Evolutionary conservation across 2,329 filamentous ascomycete genomes (phyloP), one percentile per base, ranked within the genome.

Genomic region (Cercospora zeina): DNA sequence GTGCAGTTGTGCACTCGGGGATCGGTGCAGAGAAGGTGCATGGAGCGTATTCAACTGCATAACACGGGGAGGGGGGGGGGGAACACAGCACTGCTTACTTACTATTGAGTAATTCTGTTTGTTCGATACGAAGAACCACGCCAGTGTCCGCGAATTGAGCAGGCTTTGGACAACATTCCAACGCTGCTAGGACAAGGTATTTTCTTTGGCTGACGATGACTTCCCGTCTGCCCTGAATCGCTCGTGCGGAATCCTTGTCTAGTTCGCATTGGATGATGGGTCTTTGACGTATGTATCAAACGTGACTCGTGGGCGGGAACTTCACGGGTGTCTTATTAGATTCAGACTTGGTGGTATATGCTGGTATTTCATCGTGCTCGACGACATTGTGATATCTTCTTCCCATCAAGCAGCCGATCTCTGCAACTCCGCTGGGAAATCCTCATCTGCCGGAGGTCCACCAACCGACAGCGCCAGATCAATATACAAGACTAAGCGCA

Each of bases 401-500:
- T 49, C 11, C 42, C 14, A 49, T 53, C 34, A 64, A 19, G 59
- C 62, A 34, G 63, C 62, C 13, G 50, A 47, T 37, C 62, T 65
- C 45, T 65, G 63, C 62, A 68, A 54, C 61, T 67, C 65, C n/a
- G 61, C 39, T 30, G 67, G 65, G 33, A 67, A 67, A 27, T 68
- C 67, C 33, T 62, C 65, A 50, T 67, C 67, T 39, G 58, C 45
- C 4, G 65, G 65, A 14, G 65, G 67, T 21, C 65, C 63, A 37
- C 63, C 65, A 13, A 58, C 59, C 50, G 63, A 67, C 37, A 68
- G 62, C 4, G 65, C 63, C 58, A 65, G 54, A 34, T 67, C 65
- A 45, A 68, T 56, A 54, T 68, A 65, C 55, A 67, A 51, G 5
- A 67, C 62, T 59, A 67, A 54, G 19, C 65, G 42, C 59, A 67